These are phyloP conservation scores for Tricholomella constricta DNA, from an alignment of 768 basidiomycete genomes.

Conservation along the genomic window DNA sequence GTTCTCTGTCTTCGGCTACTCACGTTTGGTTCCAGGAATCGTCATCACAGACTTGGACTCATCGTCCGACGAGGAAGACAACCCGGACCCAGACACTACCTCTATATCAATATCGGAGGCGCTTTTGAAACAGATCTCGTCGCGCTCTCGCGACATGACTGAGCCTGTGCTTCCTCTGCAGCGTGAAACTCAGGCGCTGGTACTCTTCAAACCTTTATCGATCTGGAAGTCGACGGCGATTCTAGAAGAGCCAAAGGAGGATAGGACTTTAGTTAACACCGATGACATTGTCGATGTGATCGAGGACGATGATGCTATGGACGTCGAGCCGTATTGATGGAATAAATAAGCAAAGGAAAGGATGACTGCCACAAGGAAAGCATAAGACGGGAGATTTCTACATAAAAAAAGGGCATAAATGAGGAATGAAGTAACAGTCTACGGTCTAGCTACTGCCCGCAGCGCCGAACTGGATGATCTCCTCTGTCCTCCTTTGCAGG, in stretches of 20 bases:
- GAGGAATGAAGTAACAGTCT: slow-evolving; percentile 19
- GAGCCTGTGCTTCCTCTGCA: slow-evolving; percentile 19
- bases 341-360: slow-evolving; percentile 14
- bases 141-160: slow-evolving; percentile 21
- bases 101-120: slow-evolving; percentile 43
- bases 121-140: slow-evolving; percentile 47
- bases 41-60: slow-evolving; percentile 61
- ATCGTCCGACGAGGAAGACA: slow-evolving; percentile 47
- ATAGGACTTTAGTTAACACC: slow-evolving; percentile 2
- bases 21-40: slow-evolving; percentile 48
- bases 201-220: slow-evolving; percentile 51
- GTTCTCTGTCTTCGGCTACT: slow-evolving; percentile 2
- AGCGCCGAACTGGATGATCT: slow-evolving; percentile 51
- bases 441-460: slow-evolving; percentile 20
- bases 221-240: not conserved
- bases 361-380: slow-evolving; percentile 16
- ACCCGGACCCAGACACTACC: slow-evolving; percentile 21
- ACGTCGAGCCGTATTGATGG: slow-evolving; percentile 41
- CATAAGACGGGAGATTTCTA: slow-evolving; percentile 7
- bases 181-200: slow-evolving; percentile 47
- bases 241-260: slow-evolving; percentile 16
- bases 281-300: slow-evolving; percentile 11
- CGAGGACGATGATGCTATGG: slow-evolving; percentile 51
- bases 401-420: slow-evolving; percentile 18
- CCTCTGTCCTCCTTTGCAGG: slow-evolving; percentile 42